A percentile compares a stretch with the other conserved stretches of the same genome.
Conservation (phyloP, 495 filamentous ascomycete genomes). For the Trichoderma erinaceum region DNA sequence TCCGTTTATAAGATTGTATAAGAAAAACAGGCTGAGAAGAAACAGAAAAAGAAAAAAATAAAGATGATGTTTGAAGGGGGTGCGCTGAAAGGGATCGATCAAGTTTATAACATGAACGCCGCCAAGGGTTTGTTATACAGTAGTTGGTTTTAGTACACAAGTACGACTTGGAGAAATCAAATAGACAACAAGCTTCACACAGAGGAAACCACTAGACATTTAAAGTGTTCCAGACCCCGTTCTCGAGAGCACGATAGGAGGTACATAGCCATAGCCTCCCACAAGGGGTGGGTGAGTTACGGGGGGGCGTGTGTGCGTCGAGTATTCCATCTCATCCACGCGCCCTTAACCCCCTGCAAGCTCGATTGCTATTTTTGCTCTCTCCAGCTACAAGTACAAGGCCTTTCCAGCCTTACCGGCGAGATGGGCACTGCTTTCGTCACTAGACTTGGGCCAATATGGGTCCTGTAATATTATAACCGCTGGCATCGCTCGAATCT, state of each 20-base stretch:
- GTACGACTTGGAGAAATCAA: too few species aligned
- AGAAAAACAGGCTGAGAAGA: neutral
- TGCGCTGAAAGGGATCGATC: neutral
- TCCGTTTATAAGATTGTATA: neutral
- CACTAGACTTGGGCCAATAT: neutral
- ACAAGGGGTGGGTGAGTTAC: neutral
- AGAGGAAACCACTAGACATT: too few species aligned
- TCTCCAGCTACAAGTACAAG: neutral
- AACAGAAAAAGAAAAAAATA: neutral
- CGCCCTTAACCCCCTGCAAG: neutral
- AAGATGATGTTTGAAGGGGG: neutral
- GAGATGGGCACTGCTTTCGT: neutral
- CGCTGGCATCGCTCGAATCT: neutral
- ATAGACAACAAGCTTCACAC: neutral
- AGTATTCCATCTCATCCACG: neutral
- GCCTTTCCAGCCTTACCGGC: neutral
- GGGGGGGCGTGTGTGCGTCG: neutral
- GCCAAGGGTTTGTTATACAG: neutral
- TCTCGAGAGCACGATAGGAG: too few species aligned
- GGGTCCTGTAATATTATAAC: neutral
- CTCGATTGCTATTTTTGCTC: neutral
- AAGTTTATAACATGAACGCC: neutral
- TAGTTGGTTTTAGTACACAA: too few species aligned
- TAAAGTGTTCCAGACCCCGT: too few species aligned
- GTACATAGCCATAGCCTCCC: neutral